Evolutionary conservation across 2,329 filamentous ascomycete genomes (phyloP).

Genomic region (Chaetothyriales sp.): DNA sequence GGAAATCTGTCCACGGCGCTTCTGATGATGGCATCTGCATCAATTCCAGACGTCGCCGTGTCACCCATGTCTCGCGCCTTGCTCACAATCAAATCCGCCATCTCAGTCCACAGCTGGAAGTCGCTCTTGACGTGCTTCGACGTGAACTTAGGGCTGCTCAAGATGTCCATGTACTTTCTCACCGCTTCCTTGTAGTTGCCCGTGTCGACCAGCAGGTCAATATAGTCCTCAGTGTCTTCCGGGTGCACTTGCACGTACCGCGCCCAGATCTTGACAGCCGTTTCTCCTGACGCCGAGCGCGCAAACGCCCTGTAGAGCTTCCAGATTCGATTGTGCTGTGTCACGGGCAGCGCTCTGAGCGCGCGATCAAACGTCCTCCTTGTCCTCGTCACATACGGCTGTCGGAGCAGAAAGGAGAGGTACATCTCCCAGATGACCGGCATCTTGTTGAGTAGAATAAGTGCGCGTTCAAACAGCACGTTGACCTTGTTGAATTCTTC

Average conservation of each 20-base stretch:
- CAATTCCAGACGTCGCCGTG: slow-evolving; percentile 65
- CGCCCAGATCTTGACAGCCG: slow-evolving; percentile 84
- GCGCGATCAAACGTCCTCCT: slow-evolving; percentile 84
- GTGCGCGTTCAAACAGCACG: slow-evolving; percentile 76
- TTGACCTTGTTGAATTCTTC: slow-evolving; percentile 89
- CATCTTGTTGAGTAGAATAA: slow-evolving; percentile 97
- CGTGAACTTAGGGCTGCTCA: slow-evolving; percentile 79
- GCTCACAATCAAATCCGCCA: slow-evolving; percentile 86
- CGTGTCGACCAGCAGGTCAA: slow-evolving; percentile 71
- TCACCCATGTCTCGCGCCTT: slow-evolving; percentile 78
- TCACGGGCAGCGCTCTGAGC: slow-evolving; percentile 77
- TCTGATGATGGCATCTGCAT: slow-evolving; percentile 82
- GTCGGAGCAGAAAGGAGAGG: slow-evolving; percentile 73
- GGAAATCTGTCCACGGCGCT: slow-evolving; percentile 84
- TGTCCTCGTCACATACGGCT: slow-evolving; percentile 80
- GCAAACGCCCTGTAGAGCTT: slow-evolving; percentile 80
- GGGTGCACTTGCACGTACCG: slow-evolving; percentile 96
- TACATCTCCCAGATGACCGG: slow-evolving; percentile 98
- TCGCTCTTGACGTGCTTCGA: slow-evolving; percentile 91
- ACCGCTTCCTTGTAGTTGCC: slow-evolving; percentile 83
- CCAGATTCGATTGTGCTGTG: slow-evolving; percentile 94
- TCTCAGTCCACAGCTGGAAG: slow-evolving; percentile 94
- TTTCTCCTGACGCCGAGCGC: slow-evolving; percentile 76
- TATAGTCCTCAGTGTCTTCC: slow-evolving; percentile 88
- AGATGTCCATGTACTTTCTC: slow-evolving; percentile 75